phyloP scores from a whole-genome alignment of 768 basidiomycete genomes.

The Leccinum incarnatum region DNA sequence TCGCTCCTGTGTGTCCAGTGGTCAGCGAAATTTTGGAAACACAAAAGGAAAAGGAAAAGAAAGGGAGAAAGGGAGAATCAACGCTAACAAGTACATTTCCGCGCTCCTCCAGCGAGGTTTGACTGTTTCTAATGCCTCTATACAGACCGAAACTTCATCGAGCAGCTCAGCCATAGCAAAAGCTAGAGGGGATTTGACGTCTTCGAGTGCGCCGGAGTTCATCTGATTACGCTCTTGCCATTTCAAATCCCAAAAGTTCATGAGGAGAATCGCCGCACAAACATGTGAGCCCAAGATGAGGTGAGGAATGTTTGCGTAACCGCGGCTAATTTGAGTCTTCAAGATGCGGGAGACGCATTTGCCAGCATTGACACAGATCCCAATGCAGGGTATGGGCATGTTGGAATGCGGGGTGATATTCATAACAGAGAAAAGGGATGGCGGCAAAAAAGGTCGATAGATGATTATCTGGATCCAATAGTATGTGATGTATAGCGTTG shows the following conservation, averaged over 20 bases:
- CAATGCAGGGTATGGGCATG: conserved; percentile 49
- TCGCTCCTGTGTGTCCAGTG: conserved; percentile 23
- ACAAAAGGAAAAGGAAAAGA: not conserved
- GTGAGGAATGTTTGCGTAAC: conserved; percentile 42
- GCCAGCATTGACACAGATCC: conserved; percentile 59
- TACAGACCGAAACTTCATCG: conserved; percentile 28
- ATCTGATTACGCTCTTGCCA: conserved; percentile 39
- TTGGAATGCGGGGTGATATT: conserved; percentile 26
- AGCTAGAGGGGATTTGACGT: conserved; percentile 30
- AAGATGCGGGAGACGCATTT: conserved; percentile 59
- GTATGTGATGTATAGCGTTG: conserved; percentile 55
- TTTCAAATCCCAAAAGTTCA: conserved; percentile 58
- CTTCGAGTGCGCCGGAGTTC: conserved; percentile 20
- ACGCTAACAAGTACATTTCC: conserved; percentile 37
- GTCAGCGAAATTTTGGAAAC: conserved; percentile 34
- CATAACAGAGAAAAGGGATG: conserved; percentile 29
- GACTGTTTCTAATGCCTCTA: conserved; percentile 26
- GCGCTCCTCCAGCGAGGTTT: conserved; percentile 32
- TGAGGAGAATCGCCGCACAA: conserved; percentile 51
- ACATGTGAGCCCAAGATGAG: conserved; percentile 48
- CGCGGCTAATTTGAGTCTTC: conserved; percentile 46
- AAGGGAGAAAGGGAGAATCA: not conserved
- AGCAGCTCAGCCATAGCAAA: conserved; percentile 31
- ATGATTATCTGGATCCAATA: conserved; percentile 64
- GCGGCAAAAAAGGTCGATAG: conserved; percentile 65